These are phyloP conservation scores for Alternaria dauci DNA, from an alignment of 2,329 filamentous ascomycete species.

Conservation along the genomic window DNA sequence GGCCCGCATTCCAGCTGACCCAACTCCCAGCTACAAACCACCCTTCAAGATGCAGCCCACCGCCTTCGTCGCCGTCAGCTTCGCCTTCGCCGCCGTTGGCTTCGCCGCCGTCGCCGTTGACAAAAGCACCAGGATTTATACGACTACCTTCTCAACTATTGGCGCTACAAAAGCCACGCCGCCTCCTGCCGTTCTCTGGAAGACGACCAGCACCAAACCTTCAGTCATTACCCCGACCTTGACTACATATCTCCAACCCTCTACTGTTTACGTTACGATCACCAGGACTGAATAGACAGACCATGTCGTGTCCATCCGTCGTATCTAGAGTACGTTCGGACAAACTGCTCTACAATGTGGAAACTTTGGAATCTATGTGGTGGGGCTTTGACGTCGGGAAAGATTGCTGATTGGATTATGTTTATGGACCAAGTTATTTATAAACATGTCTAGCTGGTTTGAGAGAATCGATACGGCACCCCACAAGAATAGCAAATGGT, in stretches of 20 bases:
- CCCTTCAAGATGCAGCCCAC: slow-evolving; percentile 7
- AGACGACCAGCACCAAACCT: background rate
- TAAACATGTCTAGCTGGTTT: background rate
- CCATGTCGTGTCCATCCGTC: background rate
- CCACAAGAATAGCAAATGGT: background rate
- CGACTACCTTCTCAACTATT: too few relatives aligned
- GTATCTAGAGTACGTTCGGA: background rate
- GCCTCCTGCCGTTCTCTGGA: background rate
- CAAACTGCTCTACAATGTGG: background rate
- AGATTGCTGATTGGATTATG: background rate
- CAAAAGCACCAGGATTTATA: too few relatives aligned
- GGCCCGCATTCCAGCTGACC: background rate
- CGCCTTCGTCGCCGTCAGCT: background rate
- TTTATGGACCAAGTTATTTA: background rate
- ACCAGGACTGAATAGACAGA: background rate
- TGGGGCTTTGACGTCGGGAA: background rate
- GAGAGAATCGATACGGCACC: background rate
- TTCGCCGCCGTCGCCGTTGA: background rate
- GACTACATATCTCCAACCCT: background rate
- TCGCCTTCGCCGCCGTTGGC: background rate
- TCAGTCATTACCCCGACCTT: background rate
- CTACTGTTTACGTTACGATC: too few relatives aligned
- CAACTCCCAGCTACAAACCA: background rate
- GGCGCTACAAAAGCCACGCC: background rate
- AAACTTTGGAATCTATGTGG: background rate